Evolutionary conservation across 2,329 filamentous ascomycete genomes (phyloP).

Genomic region (Pestalotiopsis sp.): DNA sequence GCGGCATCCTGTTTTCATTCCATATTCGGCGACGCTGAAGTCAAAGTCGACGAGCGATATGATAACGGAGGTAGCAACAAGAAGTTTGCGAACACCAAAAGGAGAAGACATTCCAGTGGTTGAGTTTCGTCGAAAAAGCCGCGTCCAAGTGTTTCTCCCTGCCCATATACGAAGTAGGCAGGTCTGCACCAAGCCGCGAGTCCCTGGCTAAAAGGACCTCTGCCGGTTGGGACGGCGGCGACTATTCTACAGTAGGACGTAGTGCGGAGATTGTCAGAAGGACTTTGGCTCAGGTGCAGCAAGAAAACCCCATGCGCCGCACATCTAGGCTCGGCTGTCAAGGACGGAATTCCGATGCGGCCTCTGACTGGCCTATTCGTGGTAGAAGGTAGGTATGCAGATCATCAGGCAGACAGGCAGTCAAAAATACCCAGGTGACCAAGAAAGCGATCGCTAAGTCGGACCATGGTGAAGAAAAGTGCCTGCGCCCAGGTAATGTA

Average conservation of each 20-base stretch:
- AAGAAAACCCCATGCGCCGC: neutral
- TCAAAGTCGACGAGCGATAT: too few relatives aligned
- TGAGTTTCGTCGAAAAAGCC: too few relatives aligned
- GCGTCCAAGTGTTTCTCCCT: too few relatives aligned
- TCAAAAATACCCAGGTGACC: neutral
- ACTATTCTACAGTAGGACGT: neutral
- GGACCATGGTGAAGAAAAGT: too few relatives aligned
- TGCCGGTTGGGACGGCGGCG: neutral
- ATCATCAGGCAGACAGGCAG: neutral
- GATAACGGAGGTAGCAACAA: too few relatives aligned
- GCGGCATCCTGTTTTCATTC: neutral
- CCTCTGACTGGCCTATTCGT: neutral
- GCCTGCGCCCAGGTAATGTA: too few relatives aligned
- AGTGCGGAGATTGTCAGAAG: neutral
- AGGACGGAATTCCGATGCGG: neutral
- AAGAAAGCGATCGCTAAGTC: too few relatives aligned
- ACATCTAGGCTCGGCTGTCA: neutral
- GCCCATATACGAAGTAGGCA: too few relatives aligned
- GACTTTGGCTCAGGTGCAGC: neutral
- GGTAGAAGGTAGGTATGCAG: neutral
- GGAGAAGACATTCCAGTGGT: too few relatives aligned
- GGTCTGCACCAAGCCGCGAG: too few relatives aligned
- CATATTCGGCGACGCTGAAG: too few relatives aligned
- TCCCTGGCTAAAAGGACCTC: neutral
- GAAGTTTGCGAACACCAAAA: too few relatives aligned